A percentile compares a stretch with the other conserved stretches of the same genome.
Conservation (phyloP, 2,329 filamentous ascomycete species). For the Verticillium tricorpus region DNA sequence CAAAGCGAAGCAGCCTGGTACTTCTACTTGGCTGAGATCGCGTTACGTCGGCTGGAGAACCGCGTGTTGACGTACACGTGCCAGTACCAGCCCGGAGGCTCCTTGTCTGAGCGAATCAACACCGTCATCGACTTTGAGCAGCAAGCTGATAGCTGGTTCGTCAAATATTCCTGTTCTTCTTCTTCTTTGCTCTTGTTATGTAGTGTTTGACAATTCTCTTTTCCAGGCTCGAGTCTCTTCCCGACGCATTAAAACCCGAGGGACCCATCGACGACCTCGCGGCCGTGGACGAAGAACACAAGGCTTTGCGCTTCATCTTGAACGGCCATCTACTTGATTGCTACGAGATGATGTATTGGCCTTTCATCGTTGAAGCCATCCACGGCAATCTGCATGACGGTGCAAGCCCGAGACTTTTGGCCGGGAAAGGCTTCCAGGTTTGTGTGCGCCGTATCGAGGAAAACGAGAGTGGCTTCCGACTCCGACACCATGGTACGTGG, state of each 20-base stretch:
- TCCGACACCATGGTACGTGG: slow-evolving; percentile 18
- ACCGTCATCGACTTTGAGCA: slow-evolving; percentile 5
- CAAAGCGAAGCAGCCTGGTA: slow-evolving; percentile 14
- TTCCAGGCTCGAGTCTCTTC: background rate
- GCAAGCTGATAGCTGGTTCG: slow-evolving; percentile 11
- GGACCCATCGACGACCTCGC: slow-evolving; percentile 3
- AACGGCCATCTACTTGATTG: slow-evolving; percentile 5
- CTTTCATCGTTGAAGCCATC: slow-evolving; percentile 2
- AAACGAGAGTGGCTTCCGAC: slow-evolving; percentile 13
- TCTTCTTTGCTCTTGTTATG: too few relatives aligned
- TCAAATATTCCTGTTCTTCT: background rate
- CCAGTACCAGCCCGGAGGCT: slow-evolving; percentile 3
- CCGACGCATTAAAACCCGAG: background rate
- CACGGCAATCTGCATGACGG: background rate
- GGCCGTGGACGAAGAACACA: slow-evolving; percentile 3
- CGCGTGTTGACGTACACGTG: slow-evolving; percentile 5
- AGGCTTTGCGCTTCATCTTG: slow-evolving; percentile 7
- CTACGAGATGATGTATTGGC: slow-evolving; percentile 7
- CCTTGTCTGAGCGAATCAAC: background rate
- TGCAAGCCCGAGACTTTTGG: background rate
- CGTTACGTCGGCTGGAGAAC: slow-evolving; percentile 7
- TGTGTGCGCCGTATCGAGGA: slow-evolving; percentile 11
- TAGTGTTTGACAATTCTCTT: background rate
- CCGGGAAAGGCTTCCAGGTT: slow-evolving; percentile 1
- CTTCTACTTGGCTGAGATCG: slow-evolving; percentile 18